phyloP scores from a whole-genome alignment of 129 eudicot species.

The Centaurea solstitialis region DNA sequence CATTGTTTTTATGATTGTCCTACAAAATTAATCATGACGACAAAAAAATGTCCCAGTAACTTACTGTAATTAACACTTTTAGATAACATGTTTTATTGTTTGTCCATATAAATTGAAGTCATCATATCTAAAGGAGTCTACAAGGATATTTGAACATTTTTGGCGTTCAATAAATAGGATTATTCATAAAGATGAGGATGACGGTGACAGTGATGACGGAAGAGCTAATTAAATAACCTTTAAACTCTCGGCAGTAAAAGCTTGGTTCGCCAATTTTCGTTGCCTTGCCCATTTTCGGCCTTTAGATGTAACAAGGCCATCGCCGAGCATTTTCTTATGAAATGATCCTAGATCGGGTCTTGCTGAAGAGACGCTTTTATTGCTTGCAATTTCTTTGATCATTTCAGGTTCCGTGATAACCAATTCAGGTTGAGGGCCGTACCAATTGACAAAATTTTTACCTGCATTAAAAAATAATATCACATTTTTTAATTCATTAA shows the following conservation, averaged over 20 bases:
- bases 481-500: background rate
- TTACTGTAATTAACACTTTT: too few species aligned
- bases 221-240: constrained; percentile 37
- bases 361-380: constrained; percentile 19
- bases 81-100: too few species aligned
- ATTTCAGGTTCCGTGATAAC: constrained; percentile 54
- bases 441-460: constrained; percentile 44
- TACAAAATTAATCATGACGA: background rate
- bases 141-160: background rate
- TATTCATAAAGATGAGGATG: background rate
- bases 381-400: constrained; percentile 47
- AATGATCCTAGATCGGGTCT: constrained; percentile 30
- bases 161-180: too few species aligned
- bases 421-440: constrained; percentile 43
- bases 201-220: background rate
- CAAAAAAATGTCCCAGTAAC: too few species aligned
- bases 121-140: too few species aligned
- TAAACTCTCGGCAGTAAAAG: constrained; percentile 49
- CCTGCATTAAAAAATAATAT: constrained; percentile 24
- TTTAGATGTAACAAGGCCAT: constrained; percentile 40
- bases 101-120: too few species aligned
- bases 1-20: background rate
- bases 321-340: constrained; percentile 42
- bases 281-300: constrained; percentile 55
- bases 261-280: constrained; percentile 50